Conservation (phyloP, 192 early-diverging fungal species). For the Coemansia sp. region DNA sequence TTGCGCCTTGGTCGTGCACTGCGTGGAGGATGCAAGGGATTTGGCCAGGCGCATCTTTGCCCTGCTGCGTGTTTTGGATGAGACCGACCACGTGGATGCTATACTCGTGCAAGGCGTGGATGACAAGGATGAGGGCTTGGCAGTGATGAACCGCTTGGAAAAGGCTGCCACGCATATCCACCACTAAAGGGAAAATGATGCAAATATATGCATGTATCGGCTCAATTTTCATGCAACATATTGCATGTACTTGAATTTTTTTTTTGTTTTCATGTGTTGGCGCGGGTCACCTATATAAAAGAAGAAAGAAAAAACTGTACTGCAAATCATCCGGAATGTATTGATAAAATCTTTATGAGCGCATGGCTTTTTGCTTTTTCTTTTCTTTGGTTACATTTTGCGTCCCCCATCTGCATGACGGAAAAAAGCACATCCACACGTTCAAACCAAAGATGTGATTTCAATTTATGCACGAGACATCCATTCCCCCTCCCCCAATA, state of each 20-base stretch:
- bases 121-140: slow-evolving; percentile 88
- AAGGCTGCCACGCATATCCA: slow-evolving; percentile 80
- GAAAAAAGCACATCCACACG: no score
- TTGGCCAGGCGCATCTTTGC: slow-evolving; percentile 85
- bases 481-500: no score
- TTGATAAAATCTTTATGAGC: no score
- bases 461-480: no score
- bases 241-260: slow-evolving; percentile 18
- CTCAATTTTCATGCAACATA: no score
- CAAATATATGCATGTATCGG: slow-evolving; percentile 6
- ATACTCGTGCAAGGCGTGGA: slow-evolving; percentile 93
- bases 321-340: no score
- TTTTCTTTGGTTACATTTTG: no score
- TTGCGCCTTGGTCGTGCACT: slow-evolving; percentile 13
- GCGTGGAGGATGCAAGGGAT: slow-evolving; percentile 58
- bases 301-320: no score
- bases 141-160: slow-evolving; percentile 94
- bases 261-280: slow-evolving; percentile 15
- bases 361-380: no score
- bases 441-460: no score
- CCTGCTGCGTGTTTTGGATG: slow-evolving; percentile 78
- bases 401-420: no score
- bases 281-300: not conserved
- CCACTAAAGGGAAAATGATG: not conserved
- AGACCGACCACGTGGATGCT: slow-evolving; percentile 60